These are phyloP conservation scores for Lachancea mirantina DNA, from an alignment of 805 yeast genomes.

Conservation along the genomic window DNA sequence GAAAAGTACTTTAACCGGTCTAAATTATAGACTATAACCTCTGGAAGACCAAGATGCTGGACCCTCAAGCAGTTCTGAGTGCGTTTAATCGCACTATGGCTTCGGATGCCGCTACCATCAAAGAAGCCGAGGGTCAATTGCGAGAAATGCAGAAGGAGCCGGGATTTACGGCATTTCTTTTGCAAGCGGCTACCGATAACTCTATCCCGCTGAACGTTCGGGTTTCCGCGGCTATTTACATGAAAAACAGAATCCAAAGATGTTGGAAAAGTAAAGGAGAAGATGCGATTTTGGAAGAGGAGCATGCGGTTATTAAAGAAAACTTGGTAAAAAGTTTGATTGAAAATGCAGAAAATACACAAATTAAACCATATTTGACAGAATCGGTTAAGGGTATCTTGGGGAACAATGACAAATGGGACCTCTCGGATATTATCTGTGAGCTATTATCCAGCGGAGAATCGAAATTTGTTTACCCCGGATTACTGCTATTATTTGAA, in stretches of 20 bases:
- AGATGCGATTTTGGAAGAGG: constrained; percentile 36
- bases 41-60: constrained; percentile 27
- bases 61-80: constrained; percentile 42
- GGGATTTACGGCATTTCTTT: constrained; percentile 50
- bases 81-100: constrained; percentile 51
- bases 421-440: constrained; percentile 29
- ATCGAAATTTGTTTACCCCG: constrained; percentile 41
- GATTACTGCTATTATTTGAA: constrained; percentile 50
- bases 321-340: constrained; percentile 48
- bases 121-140: constrained; percentile 47
- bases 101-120: constrained; percentile 42
- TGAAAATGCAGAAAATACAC: constrained; percentile 33
- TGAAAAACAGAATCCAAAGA: constrained; percentile 54
- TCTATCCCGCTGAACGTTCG: constrained; percentile 39
- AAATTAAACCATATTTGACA: constrained; percentile 49
- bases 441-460: constrained; percentile 34
- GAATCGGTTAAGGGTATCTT: constrained; percentile 51
- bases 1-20: no score
- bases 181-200: constrained; percentile 43
- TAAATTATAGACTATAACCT: no score
- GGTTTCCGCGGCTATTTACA: constrained; percentile 58
- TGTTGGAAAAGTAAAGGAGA: constrained; percentile 41
- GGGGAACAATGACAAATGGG: constrained; percentile 36
- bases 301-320: constrained; percentile 49
- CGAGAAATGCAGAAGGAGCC: constrained; percentile 45